A percentile compares a stretch with the other conserved stretches of the same genome.
phyloP scores from a whole-genome alignment of 257 asterid genomes.

The Schizonepeta tenuifolia region DNA sequence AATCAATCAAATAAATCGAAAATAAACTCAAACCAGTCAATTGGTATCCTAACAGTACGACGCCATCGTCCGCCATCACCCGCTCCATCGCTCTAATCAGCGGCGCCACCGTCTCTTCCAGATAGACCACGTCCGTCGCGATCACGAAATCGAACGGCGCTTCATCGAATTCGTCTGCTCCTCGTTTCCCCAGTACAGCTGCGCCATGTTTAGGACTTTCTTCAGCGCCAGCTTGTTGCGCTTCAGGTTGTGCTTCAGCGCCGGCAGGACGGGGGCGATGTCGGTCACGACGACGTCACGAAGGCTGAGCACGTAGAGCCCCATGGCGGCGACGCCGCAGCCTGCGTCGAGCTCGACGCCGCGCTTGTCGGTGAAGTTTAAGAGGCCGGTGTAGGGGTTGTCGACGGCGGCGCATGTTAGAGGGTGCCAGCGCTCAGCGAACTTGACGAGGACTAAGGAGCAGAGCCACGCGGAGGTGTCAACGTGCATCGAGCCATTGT shows the following conservation, averaged over 20 bases:
- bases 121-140: constrained; percentile 87
- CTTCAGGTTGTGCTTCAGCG: constrained; percentile 79
- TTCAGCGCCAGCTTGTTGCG: constrained; percentile 69
- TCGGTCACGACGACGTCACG: constrained; percentile 78
- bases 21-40: background rate
- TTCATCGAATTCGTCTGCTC: constrained; percentile 59
- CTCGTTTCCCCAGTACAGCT: constrained; percentile 80
- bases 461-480: too few relatives aligned
- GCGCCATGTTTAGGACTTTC: constrained; percentile 57
- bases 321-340: constrained; percentile 90
- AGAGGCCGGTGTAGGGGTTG: too few relatives aligned
- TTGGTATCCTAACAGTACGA: too few relatives aligned
- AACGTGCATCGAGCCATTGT: too few relatives aligned
- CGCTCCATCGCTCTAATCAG: constrained; percentile 70
- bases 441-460: too few relatives aligned
- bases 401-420: too few relatives aligned
- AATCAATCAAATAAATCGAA: too few relatives aligned
- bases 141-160: constrained; percentile 77
- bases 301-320: constrained; percentile 75
- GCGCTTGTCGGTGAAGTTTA: constrained; percentile 68
- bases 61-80: too few relatives aligned
- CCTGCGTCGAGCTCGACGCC: constrained; percentile 90
- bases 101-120: constrained; percentile 83
- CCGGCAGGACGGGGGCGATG: constrained; percentile 94
- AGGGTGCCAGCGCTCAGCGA: too few relatives aligned